Conservation (phyloP, 768 basidiomycete genomes). For the Leccinum ochraceum region DNA sequence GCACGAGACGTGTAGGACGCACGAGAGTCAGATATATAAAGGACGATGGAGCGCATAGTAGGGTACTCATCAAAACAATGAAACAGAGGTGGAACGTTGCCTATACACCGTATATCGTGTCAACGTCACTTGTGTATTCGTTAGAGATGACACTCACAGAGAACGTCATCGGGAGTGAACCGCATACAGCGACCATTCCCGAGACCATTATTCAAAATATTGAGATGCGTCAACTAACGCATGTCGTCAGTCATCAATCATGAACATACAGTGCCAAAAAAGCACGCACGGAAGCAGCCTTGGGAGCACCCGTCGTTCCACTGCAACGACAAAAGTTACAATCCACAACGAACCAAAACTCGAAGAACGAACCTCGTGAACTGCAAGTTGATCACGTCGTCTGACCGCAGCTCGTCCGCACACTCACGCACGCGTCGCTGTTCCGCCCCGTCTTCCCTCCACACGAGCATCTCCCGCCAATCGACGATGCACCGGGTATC, state of each 20-base stretch:
- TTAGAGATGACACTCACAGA: slow-evolving; percentile 50
- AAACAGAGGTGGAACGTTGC: slow-evolving; percentile 82
- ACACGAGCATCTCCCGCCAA: slow-evolving; percentile 72
- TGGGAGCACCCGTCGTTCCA: slow-evolving; percentile 79
- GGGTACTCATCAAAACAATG: slow-evolving; percentile 84
- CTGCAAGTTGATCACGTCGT: slow-evolving; percentile 81
- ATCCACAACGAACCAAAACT: background rate
- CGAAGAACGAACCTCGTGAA: slow-evolving; percentile 68
- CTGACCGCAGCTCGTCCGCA: slow-evolving; percentile 43
- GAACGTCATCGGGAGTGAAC: slow-evolving; percentile 60
- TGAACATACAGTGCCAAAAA: background rate
- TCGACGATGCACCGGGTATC: slow-evolving; percentile 57
- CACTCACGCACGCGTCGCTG: slow-evolving; percentile 44
- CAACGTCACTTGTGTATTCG: background rate
- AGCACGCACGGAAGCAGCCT: slow-evolving; percentile 73
- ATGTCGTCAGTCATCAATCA: background rate
- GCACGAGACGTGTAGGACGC: slow-evolving; percentile 59
- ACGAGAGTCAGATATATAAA: slow-evolving; percentile 14
- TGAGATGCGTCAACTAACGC: slow-evolving; percentile 69
- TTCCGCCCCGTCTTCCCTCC: slow-evolving; percentile 57
- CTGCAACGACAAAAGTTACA: slow-evolving; percentile 36
- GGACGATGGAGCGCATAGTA: slow-evolving; percentile 4
- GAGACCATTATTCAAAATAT: slow-evolving; percentile 76
- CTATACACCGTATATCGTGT: slow-evolving; percentile 36
- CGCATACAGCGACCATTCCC: slow-evolving; percentile 73